phyloP scores from a whole-genome alignment of 306 rosid genomes.

The Lupinus albus region DNA sequence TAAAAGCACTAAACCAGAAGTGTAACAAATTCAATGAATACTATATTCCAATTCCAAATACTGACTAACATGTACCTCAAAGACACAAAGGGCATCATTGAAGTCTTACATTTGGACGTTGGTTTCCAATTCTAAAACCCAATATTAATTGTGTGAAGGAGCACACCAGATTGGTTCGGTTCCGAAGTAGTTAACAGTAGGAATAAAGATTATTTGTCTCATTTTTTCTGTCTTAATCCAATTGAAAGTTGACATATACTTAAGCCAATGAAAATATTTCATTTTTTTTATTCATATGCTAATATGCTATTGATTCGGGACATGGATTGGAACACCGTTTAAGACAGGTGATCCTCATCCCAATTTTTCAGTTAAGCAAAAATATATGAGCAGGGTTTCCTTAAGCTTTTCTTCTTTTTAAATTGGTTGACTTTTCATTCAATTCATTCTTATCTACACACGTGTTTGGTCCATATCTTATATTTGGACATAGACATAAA shows the following conservation, averaged over 20 bases:
- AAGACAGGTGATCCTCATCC: no score
- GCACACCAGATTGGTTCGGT: conserved; percentile 47
- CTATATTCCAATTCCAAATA: conserved; percentile 24
- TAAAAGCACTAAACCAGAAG: conserved; percentile 26
- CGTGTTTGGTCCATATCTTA: background rate
- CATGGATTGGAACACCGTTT: no score
- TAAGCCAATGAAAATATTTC: no score
- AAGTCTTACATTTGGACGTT: conserved; percentile 31
- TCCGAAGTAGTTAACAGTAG: conserved; percentile 46
- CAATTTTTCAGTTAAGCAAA: conserved; percentile 5
- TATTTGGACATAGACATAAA: conserved; percentile 10
- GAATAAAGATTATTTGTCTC: no score
- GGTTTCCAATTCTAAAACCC: conserved; percentile 38
- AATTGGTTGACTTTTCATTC: conserved; percentile 32
- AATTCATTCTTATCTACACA: conserved; percentile 23
- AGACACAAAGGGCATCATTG: conserved; percentile 5
- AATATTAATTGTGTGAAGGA: conserved; percentile 20
- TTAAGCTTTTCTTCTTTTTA: conserved; percentile 19
- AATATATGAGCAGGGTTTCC: background rate
- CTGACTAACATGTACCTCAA: conserved; percentile 6
- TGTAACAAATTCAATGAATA: background rate
- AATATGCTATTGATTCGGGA: no score
- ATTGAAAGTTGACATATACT: no score
- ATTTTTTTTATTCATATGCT: no score
- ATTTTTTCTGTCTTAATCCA: no score